Evolutionary conservation across 2,329 filamentous ascomycete genomes (phyloP), one percentile per base, ranked within the genome.

Genomic region (Gnomoniopsis smithogilvyi): DNA sequence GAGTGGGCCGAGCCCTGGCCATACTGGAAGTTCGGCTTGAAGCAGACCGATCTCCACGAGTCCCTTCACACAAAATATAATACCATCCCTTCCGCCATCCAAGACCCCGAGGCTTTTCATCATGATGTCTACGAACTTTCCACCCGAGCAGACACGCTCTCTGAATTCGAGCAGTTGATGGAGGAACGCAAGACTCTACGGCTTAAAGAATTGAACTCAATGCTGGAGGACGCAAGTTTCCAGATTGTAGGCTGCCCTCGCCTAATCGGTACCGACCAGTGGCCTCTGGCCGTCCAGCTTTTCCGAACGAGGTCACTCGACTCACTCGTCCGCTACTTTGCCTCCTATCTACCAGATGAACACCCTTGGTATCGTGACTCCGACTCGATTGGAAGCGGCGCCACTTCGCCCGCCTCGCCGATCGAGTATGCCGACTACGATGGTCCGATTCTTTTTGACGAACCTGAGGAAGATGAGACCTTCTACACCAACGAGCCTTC

Each of bases 1-100:
- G 75, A 72, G 68, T 56, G 54, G 54, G 54, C 54, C 54, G 54
- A 56, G 21, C 74, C 76, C 65, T 86, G 83, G 83, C 83, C 83
- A 47, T 78, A 79, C 66, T 86, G 83, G 82, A 85, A 85, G 70
- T 86, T 85, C 74, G 82, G 81, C 67, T 78, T 85, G 78, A 84
- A 82, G 76, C 78, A 78, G 68, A 78, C 80, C 58, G 82, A 84
- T 66, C 79, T 85, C 70, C 80, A 80, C 68, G 80, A 79, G 55
- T 81, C 78, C 54, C 78, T 86, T 14, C 81, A 85, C 66, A 79
- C 84, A 64, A 78, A 80, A 68, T 86, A 84, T 73, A 86, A 86
- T 72, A 85, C 83, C 51, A 73, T 85, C 56, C 72, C 79, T 53
- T 80, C 79, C 54, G 74, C 78, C 49, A 78, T 86, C 33, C 82